A percentile compares a stretch with the other conserved stretches of the same genome.
Conservation (phyloP, 2,329 filamentous ascomycete genomes). For the Colletotrichum horii region DNA sequence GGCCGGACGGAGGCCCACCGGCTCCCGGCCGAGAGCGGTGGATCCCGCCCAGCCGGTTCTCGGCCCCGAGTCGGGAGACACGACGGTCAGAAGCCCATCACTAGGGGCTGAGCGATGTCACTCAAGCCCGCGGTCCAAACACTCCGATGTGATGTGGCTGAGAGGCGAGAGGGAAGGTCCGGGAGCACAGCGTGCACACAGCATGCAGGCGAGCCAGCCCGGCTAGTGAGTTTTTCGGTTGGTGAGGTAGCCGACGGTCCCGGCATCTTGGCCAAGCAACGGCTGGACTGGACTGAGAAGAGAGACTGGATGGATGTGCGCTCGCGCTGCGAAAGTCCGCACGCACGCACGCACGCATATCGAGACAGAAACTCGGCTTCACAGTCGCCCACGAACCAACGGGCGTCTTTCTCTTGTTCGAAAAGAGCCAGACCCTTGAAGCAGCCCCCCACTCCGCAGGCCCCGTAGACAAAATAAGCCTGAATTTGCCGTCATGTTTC, state of each 20-base stretch:
- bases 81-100: background rate
- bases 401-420: background rate
- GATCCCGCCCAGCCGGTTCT: background rate
- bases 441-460: background rate
- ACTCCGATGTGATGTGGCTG: background rate
- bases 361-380: background rate
- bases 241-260: background rate
- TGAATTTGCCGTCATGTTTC: background rate
- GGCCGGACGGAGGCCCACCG: background rate
- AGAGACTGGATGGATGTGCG: background rate
- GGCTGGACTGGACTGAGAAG: background rate
- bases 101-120: background rate
- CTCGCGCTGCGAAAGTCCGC: background rate
- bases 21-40: background rate
- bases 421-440: background rate
- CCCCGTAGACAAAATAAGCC: background rate
- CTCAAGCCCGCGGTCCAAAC: background rate
- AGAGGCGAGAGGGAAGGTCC: background rate
- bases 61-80: background rate
- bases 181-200: background rate
- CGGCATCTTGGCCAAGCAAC: background rate
- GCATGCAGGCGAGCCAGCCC: background rate
- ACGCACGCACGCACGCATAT: background rate
- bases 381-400: background rate
- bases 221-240: background rate